Evolutionary conservation across 1,284 basidiomycete genomes (phyloP), one percentile per base, ranked within the genome.

Genomic region (Papiliotrema nemorosa): DNA sequence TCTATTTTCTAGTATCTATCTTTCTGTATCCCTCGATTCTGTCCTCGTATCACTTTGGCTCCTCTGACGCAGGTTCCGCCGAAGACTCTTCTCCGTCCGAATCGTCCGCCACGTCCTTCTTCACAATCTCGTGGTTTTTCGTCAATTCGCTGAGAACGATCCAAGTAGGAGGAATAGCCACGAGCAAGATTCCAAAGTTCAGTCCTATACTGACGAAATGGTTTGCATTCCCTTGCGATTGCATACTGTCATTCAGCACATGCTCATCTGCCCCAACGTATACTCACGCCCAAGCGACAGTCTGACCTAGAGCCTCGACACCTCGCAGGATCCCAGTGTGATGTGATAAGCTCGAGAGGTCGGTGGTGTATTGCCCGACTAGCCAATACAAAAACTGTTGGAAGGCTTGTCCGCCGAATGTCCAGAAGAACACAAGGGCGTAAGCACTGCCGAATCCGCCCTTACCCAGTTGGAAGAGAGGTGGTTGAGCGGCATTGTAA

Each of bases 271-370:
- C 25, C 3, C 33, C n/a, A 37, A 34, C 36, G 26, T n/a, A n/a
- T n/a, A 60, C 58, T 60, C 44, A 60, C 50, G 61, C 61, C 61
- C 61, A 63, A 41, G 61, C 61, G 34, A 63, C 61, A 14, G 61
- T 60, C 47, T 63, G 61, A 3, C 61, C 61, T 16, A 58, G 34
- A 5, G 59, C 61, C 45, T 63, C 61, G 22, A 63, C 44, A 48
- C 61, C 61, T 47, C 61, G 38, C 35, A 63, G 40, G 35, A 63
- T 60, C 52, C 61, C 61, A 5, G 57, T 60, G 34, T 57, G 58
- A 22, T 58, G 52, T 13, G 54, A 57, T 16, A 60, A 41, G 3
- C 47, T 47, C 16, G 52, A 49, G 22, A 63, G 22, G 29, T 62
- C 58, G 6, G 60, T 62, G 29, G 60, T 50, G 43, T 60, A 63